A percentile compares a stretch with the other conserved stretches of the same genome.
Conservation (phyloP, 805 yeast species). For the Soucietia sequanensis region DNA sequence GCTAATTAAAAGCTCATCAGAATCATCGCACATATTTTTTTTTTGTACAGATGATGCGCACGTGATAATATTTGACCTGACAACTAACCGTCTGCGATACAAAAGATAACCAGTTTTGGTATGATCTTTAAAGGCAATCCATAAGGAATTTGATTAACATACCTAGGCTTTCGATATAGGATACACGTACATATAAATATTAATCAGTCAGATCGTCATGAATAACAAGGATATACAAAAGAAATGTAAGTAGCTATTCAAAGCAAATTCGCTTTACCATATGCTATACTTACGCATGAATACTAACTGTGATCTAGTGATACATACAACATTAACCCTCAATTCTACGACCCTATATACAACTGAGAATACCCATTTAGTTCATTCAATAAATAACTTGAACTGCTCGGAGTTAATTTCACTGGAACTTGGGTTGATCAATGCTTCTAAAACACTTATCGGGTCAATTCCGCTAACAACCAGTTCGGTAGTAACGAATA, state of each 20-base stretch:
- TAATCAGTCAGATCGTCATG: conserved; percentile 10
- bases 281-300: background rate
- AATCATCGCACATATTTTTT: background rate
- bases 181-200: background rate
- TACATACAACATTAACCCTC: conserved; percentile 47
- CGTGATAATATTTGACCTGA: too few species aligned
- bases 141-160: too few species aligned
- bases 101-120: too few species aligned
- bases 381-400: conserved; percentile 39
- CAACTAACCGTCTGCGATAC: too few species aligned
- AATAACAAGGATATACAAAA: conserved; percentile 17
- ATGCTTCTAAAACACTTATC: conserved; percentile 43
- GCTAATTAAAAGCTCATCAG: too few species aligned
- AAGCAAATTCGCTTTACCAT: background rate
- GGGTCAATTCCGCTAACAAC: conserved; percentile 36
- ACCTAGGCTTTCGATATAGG: too few species aligned
- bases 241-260: conserved; percentile 21
- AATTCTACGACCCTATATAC: conserved; percentile 63
- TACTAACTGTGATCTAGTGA: conserved; percentile 31
- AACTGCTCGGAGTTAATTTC: conserved; percentile 55
- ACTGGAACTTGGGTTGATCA: conserved; percentile 53
- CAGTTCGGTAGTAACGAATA: conserved; percentile 21
- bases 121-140: too few species aligned
- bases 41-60: background rate
- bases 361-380: conserved; percentile 48